Conservation (phyloP, 2,329 filamentous ascomycete species). For the Emergomyces orientalis region DNA sequence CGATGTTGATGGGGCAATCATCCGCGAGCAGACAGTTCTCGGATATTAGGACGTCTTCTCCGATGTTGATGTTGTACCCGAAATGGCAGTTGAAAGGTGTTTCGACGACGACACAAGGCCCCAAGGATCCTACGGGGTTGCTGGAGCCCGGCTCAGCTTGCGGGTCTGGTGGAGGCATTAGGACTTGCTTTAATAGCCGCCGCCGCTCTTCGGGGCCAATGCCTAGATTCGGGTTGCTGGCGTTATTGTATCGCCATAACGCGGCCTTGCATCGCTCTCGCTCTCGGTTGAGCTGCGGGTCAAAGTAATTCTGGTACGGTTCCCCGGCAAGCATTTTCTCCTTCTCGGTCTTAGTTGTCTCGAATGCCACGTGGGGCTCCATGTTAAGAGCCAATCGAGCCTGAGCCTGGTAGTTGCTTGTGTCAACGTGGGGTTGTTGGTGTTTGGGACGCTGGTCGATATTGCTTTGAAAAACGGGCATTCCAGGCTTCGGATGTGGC, state of each 20-base stretch:
- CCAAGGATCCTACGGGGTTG: constrained; percentile 50
- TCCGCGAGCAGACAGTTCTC: constrained; percentile 80
- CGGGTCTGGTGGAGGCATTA: constrained; percentile 27
- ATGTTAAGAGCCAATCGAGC: constrained; percentile 36
- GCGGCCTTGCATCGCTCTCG: constrained; percentile 75
- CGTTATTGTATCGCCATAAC: constrained; percentile 79
- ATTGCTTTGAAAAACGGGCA: constrained; percentile 30
- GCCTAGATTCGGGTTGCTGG: constrained; percentile 62
- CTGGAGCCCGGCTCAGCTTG: constrained; percentile 43
- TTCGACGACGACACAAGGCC: constrained; percentile 69
- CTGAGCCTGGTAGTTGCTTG: constrained; percentile 35
- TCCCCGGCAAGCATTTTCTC: constrained; percentile 80
- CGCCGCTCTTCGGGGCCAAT: constrained; percentile 47
- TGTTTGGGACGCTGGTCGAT: constrained; percentile 32
- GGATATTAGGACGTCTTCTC: constrained; percentile 73
- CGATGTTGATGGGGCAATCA: constrained; percentile 72
- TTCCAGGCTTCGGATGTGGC: constrained; percentile 27
- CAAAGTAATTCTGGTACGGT: constrained; percentile 63
- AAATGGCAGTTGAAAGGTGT: constrained; percentile 89
- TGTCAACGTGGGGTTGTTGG: constrained; percentile 25
- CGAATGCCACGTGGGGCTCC: constrained; percentile 33
- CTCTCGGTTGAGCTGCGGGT: constrained; percentile 68
- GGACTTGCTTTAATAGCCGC: constrained; percentile 31
- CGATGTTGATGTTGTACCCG: constrained; percentile 87
- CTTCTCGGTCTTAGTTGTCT: constrained; percentile 57